Percentiles rank a stretch among this genome's conserved stretches.
phyloP scores from a whole-genome alignment of 2,329 filamentous ascomycete species.

The Penicillium sp. region DNA sequence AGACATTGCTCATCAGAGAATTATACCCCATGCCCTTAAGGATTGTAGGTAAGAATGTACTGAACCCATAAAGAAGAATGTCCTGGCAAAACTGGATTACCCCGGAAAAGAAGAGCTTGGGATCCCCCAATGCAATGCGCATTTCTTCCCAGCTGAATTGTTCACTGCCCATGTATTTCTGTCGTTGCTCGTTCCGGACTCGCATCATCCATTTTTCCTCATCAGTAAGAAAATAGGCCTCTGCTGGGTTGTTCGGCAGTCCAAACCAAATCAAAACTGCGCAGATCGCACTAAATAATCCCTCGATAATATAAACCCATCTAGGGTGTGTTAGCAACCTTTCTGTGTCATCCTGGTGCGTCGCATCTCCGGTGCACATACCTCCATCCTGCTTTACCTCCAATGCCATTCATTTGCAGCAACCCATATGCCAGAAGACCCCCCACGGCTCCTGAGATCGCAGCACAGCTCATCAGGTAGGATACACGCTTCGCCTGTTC shows the following conservation, averaged over 20 bases:
- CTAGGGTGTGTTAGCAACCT: slow-evolving; percentile 14
- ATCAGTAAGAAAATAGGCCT: slow-evolving; percentile 50
- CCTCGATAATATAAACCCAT: slow-evolving; percentile 53
- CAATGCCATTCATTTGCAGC: slow-evolving; percentile 47
- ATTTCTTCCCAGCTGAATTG: slow-evolving; percentile 54
- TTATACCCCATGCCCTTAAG: slow-evolving; percentile 53
- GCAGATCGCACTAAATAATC: slow-evolving; percentile 45
- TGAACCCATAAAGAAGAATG: slow-evolving; percentile 57
- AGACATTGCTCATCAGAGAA: slow-evolving; percentile 51
- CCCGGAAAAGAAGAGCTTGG: slow-evolving; percentile 52
- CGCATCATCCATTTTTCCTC: slow-evolving; percentile 54
- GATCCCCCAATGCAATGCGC: slow-evolving; percentile 47
- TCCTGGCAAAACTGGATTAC: slow-evolving; percentile 54
- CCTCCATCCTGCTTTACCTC: slow-evolving; percentile 48
- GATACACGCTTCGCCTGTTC: slow-evolving; percentile 44
- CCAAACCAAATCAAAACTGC: slow-evolving; percentile 48
- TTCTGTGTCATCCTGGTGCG: not conserved
- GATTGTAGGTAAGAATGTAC: slow-evolving; percentile 58
- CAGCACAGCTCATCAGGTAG: slow-evolving; percentile 41
- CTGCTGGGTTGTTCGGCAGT: slow-evolving; percentile 48
- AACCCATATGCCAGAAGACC: slow-evolving; percentile 41
- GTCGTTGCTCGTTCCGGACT: slow-evolving; percentile 45
- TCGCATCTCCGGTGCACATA: slow-evolving; percentile 19
- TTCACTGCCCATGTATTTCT: slow-evolving; percentile 51
- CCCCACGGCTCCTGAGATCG: slow-evolving; percentile 41